Evolutionary conservation across 371 early-diverging fungal species (phyloP).

Genomic region (Nematocida sp.): DNA sequence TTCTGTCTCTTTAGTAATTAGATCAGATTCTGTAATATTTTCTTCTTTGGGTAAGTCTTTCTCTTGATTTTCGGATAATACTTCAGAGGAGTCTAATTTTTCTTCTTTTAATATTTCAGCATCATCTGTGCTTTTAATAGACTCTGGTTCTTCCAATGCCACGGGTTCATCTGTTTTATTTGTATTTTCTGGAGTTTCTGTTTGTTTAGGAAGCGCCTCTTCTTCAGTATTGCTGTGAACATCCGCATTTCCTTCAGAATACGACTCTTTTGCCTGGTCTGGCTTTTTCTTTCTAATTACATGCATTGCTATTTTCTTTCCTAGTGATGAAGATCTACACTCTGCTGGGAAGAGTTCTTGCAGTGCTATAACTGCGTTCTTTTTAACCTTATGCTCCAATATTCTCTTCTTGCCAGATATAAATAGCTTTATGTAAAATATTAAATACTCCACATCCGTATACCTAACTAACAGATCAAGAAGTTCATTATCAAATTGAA

Average conservation of each 20-base stretch:
- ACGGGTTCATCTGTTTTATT: neutral
- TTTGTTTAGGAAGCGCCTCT: neutral
- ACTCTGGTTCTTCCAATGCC: neutral
- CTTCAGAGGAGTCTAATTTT: too few species aligned
- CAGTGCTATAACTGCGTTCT: constrained; percentile 12
- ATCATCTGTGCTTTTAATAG: too few species aligned
- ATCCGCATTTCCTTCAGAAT: neutral
- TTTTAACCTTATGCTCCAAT: constrained; percentile 48
- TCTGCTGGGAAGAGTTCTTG: constrained; percentile 25
- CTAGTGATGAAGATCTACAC: constrained; percentile 19
- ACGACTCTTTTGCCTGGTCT: neutral
- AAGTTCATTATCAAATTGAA: constrained; percentile 13
- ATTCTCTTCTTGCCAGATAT: constrained; percentile 48
- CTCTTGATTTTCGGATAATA: neutral
- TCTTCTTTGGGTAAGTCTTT: neutral
- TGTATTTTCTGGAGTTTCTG: neutral
- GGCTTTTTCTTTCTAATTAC: constrained; percentile 32
- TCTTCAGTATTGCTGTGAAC: neutral
- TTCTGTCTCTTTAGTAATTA: neutral
- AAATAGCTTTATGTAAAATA: constrained; percentile 31
- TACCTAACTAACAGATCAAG: constrained; percentile 10
- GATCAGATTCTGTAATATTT: neutral
- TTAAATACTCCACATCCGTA: constrained; percentile 47
- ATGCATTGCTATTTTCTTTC: constrained; percentile 53
- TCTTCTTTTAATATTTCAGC: too few species aligned